These are phyloP conservation scores for Firmiana major DNA, from an alignment of 345 rosid genomes.

Conservation along the genomic window DNA sequence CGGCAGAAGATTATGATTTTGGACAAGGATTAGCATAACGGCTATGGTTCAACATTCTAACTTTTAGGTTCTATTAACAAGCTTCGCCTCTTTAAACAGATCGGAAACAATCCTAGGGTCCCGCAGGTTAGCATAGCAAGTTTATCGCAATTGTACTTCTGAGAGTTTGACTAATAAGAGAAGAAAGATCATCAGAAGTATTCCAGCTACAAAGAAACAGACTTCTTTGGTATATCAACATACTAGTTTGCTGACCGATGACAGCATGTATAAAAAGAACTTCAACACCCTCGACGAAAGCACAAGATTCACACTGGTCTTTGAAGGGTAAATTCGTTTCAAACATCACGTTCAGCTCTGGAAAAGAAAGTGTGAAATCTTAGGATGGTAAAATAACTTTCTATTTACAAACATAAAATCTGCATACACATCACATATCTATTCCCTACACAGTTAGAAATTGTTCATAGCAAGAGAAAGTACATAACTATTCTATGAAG, in stretches of 20 bases:
- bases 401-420: conserved; percentile 4
- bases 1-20: neutral
- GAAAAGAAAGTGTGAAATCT: conserved; percentile 18
- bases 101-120: neutral
- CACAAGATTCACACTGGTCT: conserved; percentile 14
- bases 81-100: neutral
- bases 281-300: conserved; percentile 16
- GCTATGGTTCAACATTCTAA: neutral
- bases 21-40: neutral
- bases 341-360: conserved; percentile 20
- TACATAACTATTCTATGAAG: neutral
- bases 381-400: neutral
- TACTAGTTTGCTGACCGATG: conserved; percentile 7
- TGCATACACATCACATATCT: neutral
- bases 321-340: conserved; percentile 14
- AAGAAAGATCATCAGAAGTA: neutral
- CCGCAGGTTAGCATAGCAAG: conserved; percentile 3
- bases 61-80: neutral
- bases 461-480: neutral
- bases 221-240: conserved; percentile 6
- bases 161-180: neutral
- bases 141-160: neutral
- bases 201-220: neutral
- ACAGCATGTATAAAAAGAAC: conserved; percentile 16
- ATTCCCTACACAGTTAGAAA: neutral